Evolutionary conservation across 2,329 filamentous ascomycete species (phyloP), one percentile per base, ranked within the genome.

Genomic region (Graphilbum ipis-grandicollis): DNA sequence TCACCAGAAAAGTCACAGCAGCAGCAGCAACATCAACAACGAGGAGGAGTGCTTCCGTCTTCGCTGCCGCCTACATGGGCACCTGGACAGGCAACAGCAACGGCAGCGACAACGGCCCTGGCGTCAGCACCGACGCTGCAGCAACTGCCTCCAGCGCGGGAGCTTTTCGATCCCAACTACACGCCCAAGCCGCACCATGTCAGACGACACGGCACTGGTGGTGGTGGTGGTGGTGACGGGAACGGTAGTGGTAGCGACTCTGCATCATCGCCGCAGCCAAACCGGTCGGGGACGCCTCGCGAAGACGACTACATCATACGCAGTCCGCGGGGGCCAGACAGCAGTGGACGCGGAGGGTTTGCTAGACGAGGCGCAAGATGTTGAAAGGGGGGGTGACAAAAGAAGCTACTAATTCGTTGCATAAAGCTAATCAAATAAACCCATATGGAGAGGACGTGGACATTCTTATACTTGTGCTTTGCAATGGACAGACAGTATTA

Each of bases 131-230:
- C 21, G 9, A 25, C 33, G 28, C 28, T 53, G 49, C 41, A 62
- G 50, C 43, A 50, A 43, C 38, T 48, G 52, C 23, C 23, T 25
- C 48, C 3, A 6, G 57, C 58, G 12, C 65, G 68, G 35, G 79
- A 85, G 49, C 64, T 93, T 1, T 93, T 75, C 55, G 84, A 93
- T 48, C 83, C 84, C 0, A 72, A 68, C 26, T 83, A 77, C 51
- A 61, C 73, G 13, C 59, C 71, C 4, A 84, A 73, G 48, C 71
- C 76, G 1, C 72, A 68, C 23, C 63, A 64, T 38, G 60, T 56
- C 46, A 35, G 31, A 33, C 35, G 35, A 15, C n/a, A 10, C 8
- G 32, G 29, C 21, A 57, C 50, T 18, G 15, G 5, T 17, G 62
- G 59, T 31, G 53, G 50, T 42, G 52, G 36, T 18, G 15, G 5